Conservation (phyloP, 2,329 filamentous ascomycete species). For the Cercospora sojina region DNA sequence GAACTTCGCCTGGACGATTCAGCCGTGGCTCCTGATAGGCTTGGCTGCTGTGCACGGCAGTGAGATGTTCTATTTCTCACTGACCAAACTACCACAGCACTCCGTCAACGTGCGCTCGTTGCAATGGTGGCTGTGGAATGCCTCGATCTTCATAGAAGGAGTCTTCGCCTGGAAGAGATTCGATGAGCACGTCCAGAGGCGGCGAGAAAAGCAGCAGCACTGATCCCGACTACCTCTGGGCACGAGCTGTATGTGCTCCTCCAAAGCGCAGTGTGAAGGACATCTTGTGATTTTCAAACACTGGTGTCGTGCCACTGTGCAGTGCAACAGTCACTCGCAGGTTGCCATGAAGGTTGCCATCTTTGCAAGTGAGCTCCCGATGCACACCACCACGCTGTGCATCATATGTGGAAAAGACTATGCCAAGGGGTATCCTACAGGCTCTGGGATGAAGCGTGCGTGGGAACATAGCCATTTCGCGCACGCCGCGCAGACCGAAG, state of each 20-base stretch:
- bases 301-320: not conserved
- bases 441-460: not conserved
- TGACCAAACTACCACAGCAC: slow-evolving; percentile 50
- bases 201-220: slow-evolving; percentile 43
- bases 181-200: slow-evolving; percentile 44
- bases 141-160: slow-evolving; percentile 45
- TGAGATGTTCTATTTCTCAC: slow-evolving; percentile 58
- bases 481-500: not conserved
- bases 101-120: slow-evolving; percentile 50
- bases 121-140: slow-evolving; percentile 57
- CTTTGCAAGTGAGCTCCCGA: not conserved
- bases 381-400: not conserved
- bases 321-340: not conserved
- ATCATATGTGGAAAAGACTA: not conserved
- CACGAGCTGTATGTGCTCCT: not conserved
- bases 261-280: not conserved
- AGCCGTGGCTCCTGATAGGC: slow-evolving; percentile 57
- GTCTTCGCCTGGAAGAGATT: slow-evolving; percentile 50
- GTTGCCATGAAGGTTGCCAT: not conserved
- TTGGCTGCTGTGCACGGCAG: slow-evolving; percentile 63
- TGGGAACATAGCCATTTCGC: not conserved
- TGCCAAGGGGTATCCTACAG: not conserved
- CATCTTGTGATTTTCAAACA: not conserved
- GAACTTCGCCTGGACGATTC: slow-evolving; percentile 57
- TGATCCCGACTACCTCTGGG: slow-evolving; percentile 24